Evolutionary conservation across 2,329 filamentous ascomycete species (phyloP).

Genomic region (Cadophora sp.): DNA sequence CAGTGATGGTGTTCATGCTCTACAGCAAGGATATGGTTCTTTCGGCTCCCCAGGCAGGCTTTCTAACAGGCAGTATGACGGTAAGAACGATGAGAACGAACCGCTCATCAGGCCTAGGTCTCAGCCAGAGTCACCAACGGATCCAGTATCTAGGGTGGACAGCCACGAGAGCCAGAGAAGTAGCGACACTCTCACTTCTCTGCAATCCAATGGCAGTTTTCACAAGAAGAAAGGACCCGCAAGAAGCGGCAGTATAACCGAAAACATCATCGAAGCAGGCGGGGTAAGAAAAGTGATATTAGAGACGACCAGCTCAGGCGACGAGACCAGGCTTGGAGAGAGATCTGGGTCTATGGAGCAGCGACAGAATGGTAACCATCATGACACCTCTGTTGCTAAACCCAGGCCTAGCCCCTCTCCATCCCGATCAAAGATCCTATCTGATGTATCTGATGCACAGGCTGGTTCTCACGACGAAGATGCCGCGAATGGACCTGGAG

Average conservation of each 20-base stretch:
- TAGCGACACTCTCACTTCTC: conserved; percentile 41
- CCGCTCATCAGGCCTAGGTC: conserved; percentile 9
- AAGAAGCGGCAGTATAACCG: conserved; percentile 78
- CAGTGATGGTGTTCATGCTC: conserved; percentile 69
- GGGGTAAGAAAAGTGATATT: conserved; percentile 80
- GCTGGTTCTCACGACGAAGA: conserved; percentile 17
- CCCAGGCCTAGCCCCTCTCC: neutral
- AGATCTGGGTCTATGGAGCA: neutral
- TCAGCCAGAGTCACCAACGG: conserved; percentile 12
- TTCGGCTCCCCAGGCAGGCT: conserved; percentile 36
- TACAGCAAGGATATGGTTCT: conserved; percentile 62
- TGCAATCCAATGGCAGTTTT: conserved; percentile 40
- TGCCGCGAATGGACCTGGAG: neutral
- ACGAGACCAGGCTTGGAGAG: conserved; percentile 26
- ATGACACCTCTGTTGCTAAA: conserved; percentile 3
- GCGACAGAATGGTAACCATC: conserved; percentile 5
- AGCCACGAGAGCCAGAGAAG: conserved; percentile 36
- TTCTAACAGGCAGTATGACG: conserved; percentile 19
- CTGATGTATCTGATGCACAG: conserved; percentile 16
- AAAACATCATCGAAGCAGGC: conserved; percentile 76
- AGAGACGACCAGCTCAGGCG: conserved; percentile 59
- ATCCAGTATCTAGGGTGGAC: conserved; percentile 28
- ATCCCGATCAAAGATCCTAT: neutral
- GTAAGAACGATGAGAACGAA: conserved; percentile 14
- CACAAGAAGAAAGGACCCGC: conserved; percentile 56